Percentiles rank a stretch among this genome's conserved stretches.
Conservation (phyloP, 202 grass and related monocot species). For the Zoysia matrella region DNA sequence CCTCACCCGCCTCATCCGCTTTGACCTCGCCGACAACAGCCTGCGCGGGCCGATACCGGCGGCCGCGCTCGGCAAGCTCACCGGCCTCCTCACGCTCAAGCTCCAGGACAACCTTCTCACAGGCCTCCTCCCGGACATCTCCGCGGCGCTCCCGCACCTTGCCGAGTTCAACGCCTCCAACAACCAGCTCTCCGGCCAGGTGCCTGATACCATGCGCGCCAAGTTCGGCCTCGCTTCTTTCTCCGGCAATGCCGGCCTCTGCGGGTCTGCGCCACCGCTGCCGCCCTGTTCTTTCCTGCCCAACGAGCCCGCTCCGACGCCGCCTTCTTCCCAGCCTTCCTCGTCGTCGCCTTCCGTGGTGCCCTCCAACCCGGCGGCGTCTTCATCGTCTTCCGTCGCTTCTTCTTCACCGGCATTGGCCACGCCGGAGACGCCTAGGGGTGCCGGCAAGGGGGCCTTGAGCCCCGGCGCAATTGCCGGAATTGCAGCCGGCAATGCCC, state of each 20-base stretch:
- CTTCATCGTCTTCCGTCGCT: conserved; percentile 36
- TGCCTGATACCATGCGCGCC: conserved; percentile 58
- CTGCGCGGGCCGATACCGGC: conserved; percentile 54
- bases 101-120: conserved; percentile 83
- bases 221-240: conserved; percentile 63
- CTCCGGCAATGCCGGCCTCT: conserved; percentile 67
- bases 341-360: conserved; percentile 58
- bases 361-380: conserved; percentile 68
- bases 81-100: conserved; percentile 62
- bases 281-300: conserved; percentile 63
- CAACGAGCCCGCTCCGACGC: conserved; percentile 50
- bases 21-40: conserved; percentile 76
- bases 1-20: conserved; percentile 39
- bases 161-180: conserved; percentile 79
- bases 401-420: conserved; percentile 56
- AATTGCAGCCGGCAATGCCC: conserved; percentile 57
- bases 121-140: conserved; percentile 58
- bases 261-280: conserved; percentile 56
- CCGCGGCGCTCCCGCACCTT: conserved; percentile 51
- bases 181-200: conserved; percentile 76
- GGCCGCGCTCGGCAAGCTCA: conserved; percentile 45
- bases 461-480: conserved; percentile 66
- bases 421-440: conserved; percentile 28
- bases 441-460: conserved; percentile 35
- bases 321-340: conserved; percentile 47